These are phyloP conservation scores for Wickerhamomyces xylosicus DNA, from an alignment of 805 yeast species.

Conservation along the genomic window DNA sequence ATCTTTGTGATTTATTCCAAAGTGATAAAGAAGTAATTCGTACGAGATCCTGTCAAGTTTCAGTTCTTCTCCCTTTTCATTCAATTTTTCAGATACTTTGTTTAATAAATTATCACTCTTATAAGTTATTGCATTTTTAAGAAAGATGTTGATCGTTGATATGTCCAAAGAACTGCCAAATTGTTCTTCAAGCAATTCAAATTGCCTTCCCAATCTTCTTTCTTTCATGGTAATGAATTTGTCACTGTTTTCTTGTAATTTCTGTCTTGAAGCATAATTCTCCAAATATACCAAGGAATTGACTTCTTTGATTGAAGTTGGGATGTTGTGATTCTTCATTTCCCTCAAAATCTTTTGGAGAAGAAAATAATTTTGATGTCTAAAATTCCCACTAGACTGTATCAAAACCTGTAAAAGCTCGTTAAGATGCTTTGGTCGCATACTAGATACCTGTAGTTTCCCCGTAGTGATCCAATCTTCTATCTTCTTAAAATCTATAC, in stretches of 20 bases:
- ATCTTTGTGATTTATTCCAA: constrained; percentile 5
- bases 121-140: constrained; percentile 16
- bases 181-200: neutral
- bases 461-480: no score
- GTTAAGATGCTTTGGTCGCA: no score
- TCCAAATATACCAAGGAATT: constrained; percentile 14
- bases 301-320: constrained; percentile 20
- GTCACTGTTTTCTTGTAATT: neutral
- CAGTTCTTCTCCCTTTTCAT: constrained; percentile 10
- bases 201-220: constrained; percentile 1
- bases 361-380: neutral
- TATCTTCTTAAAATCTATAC: no score
- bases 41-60: constrained; percentile 22
- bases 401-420: neutral
- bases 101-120: constrained; percentile 8
- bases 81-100: constrained; percentile 10
- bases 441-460: no score
- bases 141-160: constrained; percentile 19
- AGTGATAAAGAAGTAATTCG: constrained; percentile 11
- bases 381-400: neutral
- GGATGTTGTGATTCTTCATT: constrained; percentile 19
- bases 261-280: constrained; percentile 6
- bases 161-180: constrained; percentile 1
- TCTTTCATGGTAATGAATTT: constrained; percentile 1
- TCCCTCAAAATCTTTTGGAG: constrained; percentile 9